Percentiles rank a stretch among this genome's conserved stretches.
Evolutionary conservation across 2,329 filamentous ascomycete species (phyloP).

Genomic region (Sclerotinia spermophila): DNA sequence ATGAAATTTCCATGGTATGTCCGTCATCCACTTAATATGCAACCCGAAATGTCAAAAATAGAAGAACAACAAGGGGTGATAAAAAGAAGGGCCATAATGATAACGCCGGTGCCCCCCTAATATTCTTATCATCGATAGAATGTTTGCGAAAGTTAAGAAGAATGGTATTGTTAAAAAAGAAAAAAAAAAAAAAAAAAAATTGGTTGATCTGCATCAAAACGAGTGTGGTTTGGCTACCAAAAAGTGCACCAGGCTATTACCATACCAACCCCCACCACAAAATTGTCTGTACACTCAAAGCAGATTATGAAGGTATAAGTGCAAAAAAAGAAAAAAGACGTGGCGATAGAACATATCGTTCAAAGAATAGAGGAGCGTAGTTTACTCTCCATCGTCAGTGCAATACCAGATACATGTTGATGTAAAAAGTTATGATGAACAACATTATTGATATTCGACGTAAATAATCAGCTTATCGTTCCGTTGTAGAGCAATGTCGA

Average conservation of each 20-base stretch:
- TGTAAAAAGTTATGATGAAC: background rate
- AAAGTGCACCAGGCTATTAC: constrained; percentile 26
- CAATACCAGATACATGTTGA: background rate
- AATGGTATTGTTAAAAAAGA: constrained; percentile 19
- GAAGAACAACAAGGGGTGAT: constrained; percentile 14
- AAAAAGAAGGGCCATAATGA: constrained; percentile 19
- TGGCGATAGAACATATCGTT: constrained; percentile 17
- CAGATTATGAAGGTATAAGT: constrained; percentile 34
- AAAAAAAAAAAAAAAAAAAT: background rate
- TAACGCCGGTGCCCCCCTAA: constrained; percentile 26
- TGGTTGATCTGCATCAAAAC: constrained; percentile 24
- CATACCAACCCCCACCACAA: constrained; percentile 26
- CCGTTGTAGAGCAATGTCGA: constrained; percentile 74
- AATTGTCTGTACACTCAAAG: constrained; percentile 33
- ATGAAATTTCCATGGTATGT: constrained; percentile 31
- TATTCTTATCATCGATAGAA: constrained; percentile 24
- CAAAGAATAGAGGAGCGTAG: constrained; percentile 10
- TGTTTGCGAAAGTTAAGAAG: constrained; percentile 22
- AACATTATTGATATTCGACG: constrained; percentile 46
- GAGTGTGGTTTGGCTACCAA: constrained; percentile 28
- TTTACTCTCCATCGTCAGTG: constrained; percentile 15
- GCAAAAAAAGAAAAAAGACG: constrained; percentile 10
- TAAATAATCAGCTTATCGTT: constrained; percentile 85
- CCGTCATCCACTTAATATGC: constrained; percentile 27
- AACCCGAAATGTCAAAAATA: constrained; percentile 18